These are phyloP conservation scores for Syzygium malaccense DNA, from an alignment of 441 rosid species.

Conservation along the genomic window DNA sequence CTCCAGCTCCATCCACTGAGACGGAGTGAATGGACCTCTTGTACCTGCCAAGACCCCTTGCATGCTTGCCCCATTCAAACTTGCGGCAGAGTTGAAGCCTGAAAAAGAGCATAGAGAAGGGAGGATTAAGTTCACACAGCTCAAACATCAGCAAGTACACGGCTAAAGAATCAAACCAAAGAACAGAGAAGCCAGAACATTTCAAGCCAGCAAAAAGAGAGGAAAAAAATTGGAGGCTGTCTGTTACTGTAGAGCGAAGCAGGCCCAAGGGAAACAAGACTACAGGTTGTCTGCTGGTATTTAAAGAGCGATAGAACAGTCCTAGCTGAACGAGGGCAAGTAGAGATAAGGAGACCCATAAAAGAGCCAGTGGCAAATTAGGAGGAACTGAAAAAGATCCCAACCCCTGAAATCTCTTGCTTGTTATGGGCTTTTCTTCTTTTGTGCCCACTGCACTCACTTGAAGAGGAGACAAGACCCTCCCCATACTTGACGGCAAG, in stretches of 20 bases:
- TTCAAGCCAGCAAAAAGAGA: background rate
- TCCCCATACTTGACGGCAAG: conserved; percentile 13
- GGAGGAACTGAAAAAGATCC: background rate
- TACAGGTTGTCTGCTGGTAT: background rate
- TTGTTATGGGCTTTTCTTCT: conserved; percentile 5
- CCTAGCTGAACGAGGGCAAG: background rate
- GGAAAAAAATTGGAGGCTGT: background rate
- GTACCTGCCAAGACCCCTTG: conserved; percentile 30
- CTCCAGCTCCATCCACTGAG: conserved; percentile 90
- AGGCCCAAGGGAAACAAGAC: background rate
- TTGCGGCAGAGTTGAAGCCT: background rate
- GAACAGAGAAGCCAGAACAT: background rate
- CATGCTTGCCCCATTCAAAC: conserved; percentile 38
- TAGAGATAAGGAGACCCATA: background rate
- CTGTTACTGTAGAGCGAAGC: background rate
- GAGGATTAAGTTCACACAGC: background rate
- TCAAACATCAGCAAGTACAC: background rate
- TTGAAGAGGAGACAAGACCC: conserved; percentile 13
- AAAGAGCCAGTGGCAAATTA: background rate
- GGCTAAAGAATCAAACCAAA: background rate
- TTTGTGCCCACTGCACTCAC: conserved; percentile 4
- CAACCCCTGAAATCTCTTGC: background rate
- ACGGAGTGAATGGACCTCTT: conserved; percentile 65
- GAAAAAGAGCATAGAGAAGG: background rate
- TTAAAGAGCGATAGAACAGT: background rate